Evolutionary conservation across 1,139 yeast genomes (phyloP).

Genomic region (Pichia sp.): DNA sequence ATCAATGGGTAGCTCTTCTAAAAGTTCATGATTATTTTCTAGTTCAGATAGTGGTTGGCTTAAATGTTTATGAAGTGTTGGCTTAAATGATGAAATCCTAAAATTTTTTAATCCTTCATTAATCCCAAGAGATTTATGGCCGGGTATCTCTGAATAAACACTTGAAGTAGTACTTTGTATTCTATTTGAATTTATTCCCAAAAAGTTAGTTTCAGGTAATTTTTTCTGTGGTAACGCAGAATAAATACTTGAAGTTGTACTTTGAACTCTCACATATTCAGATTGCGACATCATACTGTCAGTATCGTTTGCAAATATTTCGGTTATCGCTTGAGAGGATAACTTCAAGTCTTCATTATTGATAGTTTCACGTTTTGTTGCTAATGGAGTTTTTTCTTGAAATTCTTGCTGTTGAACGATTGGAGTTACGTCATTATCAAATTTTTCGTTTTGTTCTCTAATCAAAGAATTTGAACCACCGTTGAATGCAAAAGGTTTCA

Average conservation of each 20-base stretch:
- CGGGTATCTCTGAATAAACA: conserved; percentile 16
- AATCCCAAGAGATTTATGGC: neutral
- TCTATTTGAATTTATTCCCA: conserved; percentile 1
- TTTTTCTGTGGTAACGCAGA: conserved; percentile 10
- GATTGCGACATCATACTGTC: neutral
- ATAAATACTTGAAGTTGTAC: conserved; percentile 15
- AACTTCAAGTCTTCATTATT: conserved; percentile 8
- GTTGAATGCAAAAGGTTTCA: conserved; percentile 1
- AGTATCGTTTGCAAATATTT: conserved; percentile 4
- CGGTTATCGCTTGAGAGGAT: conserved; percentile 5
- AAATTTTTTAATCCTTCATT: conserved; percentile 10
- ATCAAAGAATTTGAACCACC: conserved; percentile 4
- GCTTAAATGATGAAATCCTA: conserved; percentile 12
- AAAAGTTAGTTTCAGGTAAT: neutral
- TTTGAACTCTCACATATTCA: conserved; percentile 5
- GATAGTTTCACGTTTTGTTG: neutral
- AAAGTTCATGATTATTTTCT: neutral
- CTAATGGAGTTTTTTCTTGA: conserved; percentile 7
- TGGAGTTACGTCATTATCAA: conserved; percentile 4
- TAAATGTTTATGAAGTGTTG: conserved; percentile 9
- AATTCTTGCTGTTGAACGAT: conserved; percentile 2
- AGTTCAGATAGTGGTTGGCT: conserved; percentile 5
- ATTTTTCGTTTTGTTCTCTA: conserved; percentile 13
- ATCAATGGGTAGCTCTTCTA: too few relatives aligned
- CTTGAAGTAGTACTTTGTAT: conserved; percentile 13